Base-by-base conservation (phyloP, 1,139 yeast species). In the Meyerozyma carpophila region DNA sequence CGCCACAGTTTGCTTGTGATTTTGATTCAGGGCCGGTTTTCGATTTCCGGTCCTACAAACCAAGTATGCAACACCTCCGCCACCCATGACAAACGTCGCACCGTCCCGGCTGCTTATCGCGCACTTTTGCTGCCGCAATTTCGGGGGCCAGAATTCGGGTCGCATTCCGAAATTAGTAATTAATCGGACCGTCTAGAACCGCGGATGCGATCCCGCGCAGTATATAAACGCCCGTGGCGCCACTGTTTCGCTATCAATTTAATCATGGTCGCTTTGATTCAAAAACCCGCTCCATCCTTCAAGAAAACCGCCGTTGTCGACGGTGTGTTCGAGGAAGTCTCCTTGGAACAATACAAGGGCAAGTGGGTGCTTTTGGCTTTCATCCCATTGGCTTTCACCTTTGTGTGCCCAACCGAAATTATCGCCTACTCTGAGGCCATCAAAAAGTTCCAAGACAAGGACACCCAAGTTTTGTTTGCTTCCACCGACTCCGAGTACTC, bases 401-500 rank as follows among this genome's bases (percentile, higher is more conserved):
- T 93, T 61, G 98, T 93, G 55, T 93, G 98, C 75, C 98, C 98
- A 68, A 93, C 98, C 55, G 98, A 91, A 79, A 90, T 91, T 77
- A 84, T 93, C 73, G 98, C 98, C 60, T 93, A 89, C 84, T 87
- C 96, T 52, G 96, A 91, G 59, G 96, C 96, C 57, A 85, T 81
- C 58, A 81, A 84, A 78, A 82, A 84, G 78, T 93, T 93, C 74
- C 71, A 84, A 58, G 95, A 81, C 56, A 85, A 89, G 69, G 93
- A 83, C 61, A 82, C 90, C 57, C 87, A 89, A 75, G 84, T 93
- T 45, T 81, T 93, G 66, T 90, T 93, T 59, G 97, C 98, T 57
- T 91, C 98, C 51, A 91, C 97, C 58, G 98, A 93, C 77, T 91
- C 98, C 50, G 97, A 93, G 77, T 93, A 87, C 84, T 83, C 97